Percentiles rank a stretch among this genome's conserved stretches.
phyloP scores from a whole-genome alignment of 2,329 filamentous ascomycete genomes.

The Fonsecaea nubica region DNA sequence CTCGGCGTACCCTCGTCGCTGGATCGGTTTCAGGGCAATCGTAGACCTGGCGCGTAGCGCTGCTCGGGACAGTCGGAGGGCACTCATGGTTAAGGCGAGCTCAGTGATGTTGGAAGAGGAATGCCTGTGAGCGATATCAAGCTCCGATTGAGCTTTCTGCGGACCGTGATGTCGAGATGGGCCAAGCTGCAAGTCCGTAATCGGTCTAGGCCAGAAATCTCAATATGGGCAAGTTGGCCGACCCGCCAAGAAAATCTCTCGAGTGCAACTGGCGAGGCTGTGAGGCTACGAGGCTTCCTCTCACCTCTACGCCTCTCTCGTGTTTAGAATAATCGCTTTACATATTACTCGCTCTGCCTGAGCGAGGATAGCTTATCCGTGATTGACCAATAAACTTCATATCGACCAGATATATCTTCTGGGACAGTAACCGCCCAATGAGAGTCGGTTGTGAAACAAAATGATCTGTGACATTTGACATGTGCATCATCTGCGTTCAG shows the following conservation, averaged over 20 bases:
- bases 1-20: slow-evolving; percentile 91
- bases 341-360: too few relatives aligned
- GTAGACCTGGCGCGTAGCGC: slow-evolving; percentile 79
- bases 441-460: not conserved
- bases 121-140: slow-evolving; percentile 18
- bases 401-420: not conserved
- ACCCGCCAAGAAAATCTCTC: not conserved
- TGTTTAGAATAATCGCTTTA: too few relatives aligned
- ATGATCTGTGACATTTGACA: not conserved
- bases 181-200: slow-evolving; percentile 28
- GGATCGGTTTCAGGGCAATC: slow-evolving; percentile 74
- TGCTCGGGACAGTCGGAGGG: slow-evolving; percentile 87
- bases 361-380: too few relatives aligned
- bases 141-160: slow-evolving; percentile 33
- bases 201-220: slow-evolving; percentile 7
- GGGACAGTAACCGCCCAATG: not conserved
- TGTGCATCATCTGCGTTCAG: not conserved
- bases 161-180: slow-evolving; percentile 26
- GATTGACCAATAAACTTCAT: not conserved
- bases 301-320: too few relatives aligned
- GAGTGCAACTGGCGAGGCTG: not conserved
- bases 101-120: not conserved
- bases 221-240: slow-evolving; percentile 18
- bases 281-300: too few relatives aligned
- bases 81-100: slow-evolving; percentile 76